Evolutionary conservation across 768 basidiomycete genomes (phyloP).

Genomic region (Pleurotus cornucopiae): DNA sequence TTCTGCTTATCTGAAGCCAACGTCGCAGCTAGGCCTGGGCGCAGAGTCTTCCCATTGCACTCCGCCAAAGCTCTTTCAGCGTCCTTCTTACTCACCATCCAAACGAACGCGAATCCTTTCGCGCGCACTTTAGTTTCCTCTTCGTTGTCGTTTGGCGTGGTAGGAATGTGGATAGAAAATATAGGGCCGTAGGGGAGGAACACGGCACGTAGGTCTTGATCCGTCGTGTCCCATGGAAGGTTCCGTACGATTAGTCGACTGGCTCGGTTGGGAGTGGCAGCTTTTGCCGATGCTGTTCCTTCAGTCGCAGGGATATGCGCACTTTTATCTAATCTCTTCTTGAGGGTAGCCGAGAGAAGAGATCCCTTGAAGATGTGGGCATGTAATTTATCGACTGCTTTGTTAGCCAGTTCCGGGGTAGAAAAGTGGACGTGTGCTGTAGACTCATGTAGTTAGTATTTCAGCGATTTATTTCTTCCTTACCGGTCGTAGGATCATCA

Average conservation of each 20-base stretch:
- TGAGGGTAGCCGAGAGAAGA: constrained; percentile 81
- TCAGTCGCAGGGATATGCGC: constrained; percentile 22
- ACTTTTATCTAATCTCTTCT: constrained; percentile 76
- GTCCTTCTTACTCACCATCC: constrained; percentile 84
- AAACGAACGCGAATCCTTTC: constrained; percentile 92
- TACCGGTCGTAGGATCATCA: constrained; percentile 48
- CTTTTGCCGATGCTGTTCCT: constrained; percentile 20
- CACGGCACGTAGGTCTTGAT: constrained; percentile 77
- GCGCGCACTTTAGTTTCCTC: constrained; percentile 31
- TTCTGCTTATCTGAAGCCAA: constrained; percentile 64
- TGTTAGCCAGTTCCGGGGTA: constrained; percentile 60
- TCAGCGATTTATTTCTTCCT: background rate
- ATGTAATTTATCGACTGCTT: constrained; percentile 78
- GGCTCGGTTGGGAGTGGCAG: constrained; percentile 57
- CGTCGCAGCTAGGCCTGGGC: constrained; percentile 55
- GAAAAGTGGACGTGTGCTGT: constrained; percentile 73
- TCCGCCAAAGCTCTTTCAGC: constrained; percentile 78
- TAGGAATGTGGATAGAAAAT: constrained; percentile 78
- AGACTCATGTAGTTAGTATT: background rate
- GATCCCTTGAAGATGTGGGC: constrained; percentile 90
- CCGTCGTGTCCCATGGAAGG: constrained; percentile 77
- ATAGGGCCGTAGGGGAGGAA: constrained; percentile 90
- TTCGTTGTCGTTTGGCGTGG: constrained; percentile 29
- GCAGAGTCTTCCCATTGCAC: constrained; percentile 72
- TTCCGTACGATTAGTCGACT: constrained; percentile 90